phyloP scores from a whole-genome alignment of 495 filamentous ascomycete genomes.

The Rostrohypoxylon terebratum region DNA sequence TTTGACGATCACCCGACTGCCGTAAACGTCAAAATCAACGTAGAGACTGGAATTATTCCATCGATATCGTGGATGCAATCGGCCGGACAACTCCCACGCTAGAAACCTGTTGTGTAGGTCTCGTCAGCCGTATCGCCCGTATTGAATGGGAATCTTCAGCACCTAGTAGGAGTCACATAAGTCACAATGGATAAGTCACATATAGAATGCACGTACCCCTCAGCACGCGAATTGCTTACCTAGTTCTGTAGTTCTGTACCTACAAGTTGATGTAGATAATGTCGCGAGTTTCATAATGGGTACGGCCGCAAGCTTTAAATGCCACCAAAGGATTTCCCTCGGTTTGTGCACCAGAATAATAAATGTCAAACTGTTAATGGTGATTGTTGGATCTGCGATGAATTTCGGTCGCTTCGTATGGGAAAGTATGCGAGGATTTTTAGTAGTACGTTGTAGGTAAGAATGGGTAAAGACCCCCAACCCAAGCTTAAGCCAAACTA shows the following conservation, averaged over 20 bases:
- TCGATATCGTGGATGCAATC: not conserved
- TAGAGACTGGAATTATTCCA: not conserved
- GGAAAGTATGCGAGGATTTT: constrained; percentile 4
- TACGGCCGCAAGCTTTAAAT: not conserved
- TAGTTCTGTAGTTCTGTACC: no score
- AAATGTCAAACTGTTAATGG: not conserved
- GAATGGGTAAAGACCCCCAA: no score
- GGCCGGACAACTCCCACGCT: not conserved
- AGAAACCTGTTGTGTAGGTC: constrained; percentile 1
- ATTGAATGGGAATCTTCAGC: not conserved
- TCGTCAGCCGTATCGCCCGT: not conserved
- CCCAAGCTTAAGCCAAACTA: not conserved
- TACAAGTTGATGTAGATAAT: not conserved
- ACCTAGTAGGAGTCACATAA: not conserved
- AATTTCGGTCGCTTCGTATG: not conserved
- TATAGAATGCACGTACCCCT: not conserved
- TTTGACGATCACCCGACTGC: not conserved
- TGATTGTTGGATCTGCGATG: not conserved
- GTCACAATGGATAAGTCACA: not conserved
- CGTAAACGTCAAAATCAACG: not conserved
- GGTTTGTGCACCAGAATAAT: not conserved
- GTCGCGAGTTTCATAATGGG: not conserved
- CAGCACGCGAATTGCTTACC: not conserved
- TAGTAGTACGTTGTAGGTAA: no score
- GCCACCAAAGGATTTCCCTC: not conserved